Base-by-base conservation (phyloP, 139 green algal genomes). In the Micromonas pusilla region DNA sequence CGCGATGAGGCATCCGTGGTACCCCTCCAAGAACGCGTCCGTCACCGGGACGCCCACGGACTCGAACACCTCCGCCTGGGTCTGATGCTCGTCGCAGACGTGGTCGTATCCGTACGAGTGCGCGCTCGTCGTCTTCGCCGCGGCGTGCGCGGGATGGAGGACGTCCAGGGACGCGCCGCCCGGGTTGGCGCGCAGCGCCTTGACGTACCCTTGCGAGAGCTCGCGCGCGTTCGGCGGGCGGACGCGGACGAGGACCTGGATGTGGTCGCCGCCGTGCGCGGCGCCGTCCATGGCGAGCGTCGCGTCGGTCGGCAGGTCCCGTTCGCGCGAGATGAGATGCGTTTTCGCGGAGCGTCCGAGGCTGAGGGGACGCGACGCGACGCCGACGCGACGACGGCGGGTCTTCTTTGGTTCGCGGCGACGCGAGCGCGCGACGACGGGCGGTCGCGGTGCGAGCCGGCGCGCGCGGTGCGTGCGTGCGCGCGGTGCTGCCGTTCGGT, bases 1-100 rank as follows among this genome's bases (percentile, higher is more conserved):
- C 20, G 83, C 83, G 1, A 87, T 62, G 19, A 87, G 60, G 37
- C 80, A 85, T 52, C 80, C 82, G 38, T 87, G 80, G 63, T 84
- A 87, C 2, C 83, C 83, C 52, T 85, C 52, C 33, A 87, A 23
- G 33, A 76, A 83, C 21, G 64, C 38, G 3, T 83, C 77, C 5
- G 81, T 71, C 37, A 87, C 70, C 19, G 76, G 62, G 19, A 65
- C 70, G 1, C 83, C 83, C 0, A 85, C 64, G 23, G 19, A 26
- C 52, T 63, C 9, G 39, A 87, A 87, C 5, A 87, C 78, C 16
- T 66, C 73, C 45, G 63, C 76, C 66, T 87, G 79, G 21, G 13
- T 26, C 2, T 21, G 0, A 37, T 67, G 5, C 20, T 73, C 36
- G 53, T 72, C 37, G 30, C 36, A 39, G 1, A 80, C 62, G 74